A percentile compares a stretch with the other conserved stretches of the same genome.
Conservation (phyloP, 345 rosid genomes). For the Populus alba region DNA sequence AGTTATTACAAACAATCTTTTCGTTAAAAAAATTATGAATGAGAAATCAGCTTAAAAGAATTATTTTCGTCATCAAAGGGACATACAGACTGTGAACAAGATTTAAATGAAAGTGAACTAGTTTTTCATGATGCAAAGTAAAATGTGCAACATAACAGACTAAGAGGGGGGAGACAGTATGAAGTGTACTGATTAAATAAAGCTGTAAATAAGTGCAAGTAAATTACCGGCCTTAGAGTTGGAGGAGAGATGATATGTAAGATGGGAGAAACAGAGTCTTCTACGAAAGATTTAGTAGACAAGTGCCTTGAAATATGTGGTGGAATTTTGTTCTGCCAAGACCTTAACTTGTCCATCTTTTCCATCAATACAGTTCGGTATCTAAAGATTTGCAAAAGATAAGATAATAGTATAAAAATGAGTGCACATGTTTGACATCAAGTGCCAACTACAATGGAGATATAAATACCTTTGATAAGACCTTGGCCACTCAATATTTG, state of each 20-base stretch:
- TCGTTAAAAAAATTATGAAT: no score
- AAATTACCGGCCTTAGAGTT: constrained; percentile 72
- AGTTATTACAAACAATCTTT: no score
- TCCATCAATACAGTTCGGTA: constrained; percentile 61
- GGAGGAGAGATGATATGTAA: constrained; percentile 82
- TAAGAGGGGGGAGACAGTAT: no score
- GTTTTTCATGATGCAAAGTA: no score
- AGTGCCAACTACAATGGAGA: constrained; percentile 6
- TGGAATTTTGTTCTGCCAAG: constrained; percentile 75
- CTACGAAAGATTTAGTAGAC: constrained; percentile 60
- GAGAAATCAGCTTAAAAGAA: no score
- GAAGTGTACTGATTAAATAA: constrained; percentile 6
- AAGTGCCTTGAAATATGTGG: constrained; percentile 82
- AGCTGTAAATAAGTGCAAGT: background rate
- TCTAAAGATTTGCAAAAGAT: constrained; percentile 44
- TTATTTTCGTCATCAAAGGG: no score
- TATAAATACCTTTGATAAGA: constrained; percentile 66
- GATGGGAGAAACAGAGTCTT: constrained; percentile 70
- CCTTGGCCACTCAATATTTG: constrained; percentile 91
- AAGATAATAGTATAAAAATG: constrained; percentile 19
- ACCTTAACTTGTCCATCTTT: constrained; percentile 56
- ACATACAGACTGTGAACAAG: no score
- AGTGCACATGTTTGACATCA: constrained; percentile 3
- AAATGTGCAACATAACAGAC: no score
- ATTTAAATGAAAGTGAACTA: no score